Percentiles rank a stretch among this genome's conserved stretches.
Evolutionary conservation across 2,329 filamentous ascomycete genomes (phyloP).

Genomic region (Biscogniauxia mediterranea): DNA sequence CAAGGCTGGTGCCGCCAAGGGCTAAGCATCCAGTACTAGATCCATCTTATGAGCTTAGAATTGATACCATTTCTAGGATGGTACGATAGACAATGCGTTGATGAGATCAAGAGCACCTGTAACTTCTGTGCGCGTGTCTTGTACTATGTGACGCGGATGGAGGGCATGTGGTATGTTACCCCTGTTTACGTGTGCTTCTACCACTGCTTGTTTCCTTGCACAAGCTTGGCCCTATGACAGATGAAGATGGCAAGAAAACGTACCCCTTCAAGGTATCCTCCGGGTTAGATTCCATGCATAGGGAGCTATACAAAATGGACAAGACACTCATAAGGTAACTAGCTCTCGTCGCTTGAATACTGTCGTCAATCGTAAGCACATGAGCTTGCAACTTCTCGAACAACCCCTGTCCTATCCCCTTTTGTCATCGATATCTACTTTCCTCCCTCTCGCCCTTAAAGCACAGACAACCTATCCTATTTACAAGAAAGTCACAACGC

Average conservation of each 20-base stretch:
- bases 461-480: too few relatives aligned
- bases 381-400: too few relatives aligned
- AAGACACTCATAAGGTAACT: too few relatives aligned
- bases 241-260: neutral
- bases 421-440: too few relatives aligned
- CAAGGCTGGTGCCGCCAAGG: constrained; percentile 84
- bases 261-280: neutral
- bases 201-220: neutral
- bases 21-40: constrained; percentile 38
- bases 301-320: too few relatives aligned
- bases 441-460: too few relatives aligned
- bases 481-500: too few relatives aligned
- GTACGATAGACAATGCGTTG: neutral
- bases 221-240: too few relatives aligned
- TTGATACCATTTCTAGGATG: neutral
- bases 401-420: too few relatives aligned
- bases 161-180: neutral
- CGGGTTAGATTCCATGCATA: neutral
- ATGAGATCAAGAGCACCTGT: neutral
- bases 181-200: neutral
- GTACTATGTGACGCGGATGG: neutral
- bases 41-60: constrained; percentile 10
- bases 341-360: too few relatives aligned
- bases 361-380: too few relatives aligned
- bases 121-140: neutral